Base-by-base conservation (phyloP, 495 filamentous ascomycete species). In the Thozetella sp. region DNA sequence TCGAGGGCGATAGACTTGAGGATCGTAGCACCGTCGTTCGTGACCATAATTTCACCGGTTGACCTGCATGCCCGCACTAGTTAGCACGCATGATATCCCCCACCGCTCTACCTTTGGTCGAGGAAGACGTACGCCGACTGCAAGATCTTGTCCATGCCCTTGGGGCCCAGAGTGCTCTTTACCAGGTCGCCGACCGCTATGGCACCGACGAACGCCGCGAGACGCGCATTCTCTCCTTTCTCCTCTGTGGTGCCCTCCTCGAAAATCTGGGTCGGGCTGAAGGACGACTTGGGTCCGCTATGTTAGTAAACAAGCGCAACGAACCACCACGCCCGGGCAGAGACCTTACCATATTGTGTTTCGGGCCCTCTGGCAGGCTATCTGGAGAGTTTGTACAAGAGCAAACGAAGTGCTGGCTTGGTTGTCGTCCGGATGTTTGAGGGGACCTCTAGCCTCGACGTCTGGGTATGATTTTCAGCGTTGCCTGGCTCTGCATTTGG, bases 101-200 rank as follows among this genome's bases (percentile, higher is more conserved):
- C 43, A 24, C 26, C 51, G 43, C 52, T 23, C 19, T 26, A 52
- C 10, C 55, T 40, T 10, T 37, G 27, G 11, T 25, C 17, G 51
- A 45, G 37, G 46, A 22, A 24, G 51, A 23, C 86, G 45, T 85
- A 96, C 90, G 93, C 96, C 77, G 93, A 97, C 73, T 98, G 95
- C 73, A 98, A 78, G 74, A 99, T 99, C 82, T 99, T 98, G 80
- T 99, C 96, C 96, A 98, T 98, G 66, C 95, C 95, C 80, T 98
- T 97, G 1, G 95, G 96, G 13, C 95, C 95, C 15, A 99, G 80
- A 10, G 95, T 99, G 71, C 90, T 95, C 85, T 99, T 99, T 23
- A 99, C 95, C 66, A 96, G 73, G 72, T 98, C 96, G 48, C 95
- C 95, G 40, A 99, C 94, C 25, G 95, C 95, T 69, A 99, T 98